These are phyloP conservation scores for Xylariales sp. DNA, from an alignment of 2,329 filamentous ascomycete genomes.

Conservation along the genomic window DNA sequence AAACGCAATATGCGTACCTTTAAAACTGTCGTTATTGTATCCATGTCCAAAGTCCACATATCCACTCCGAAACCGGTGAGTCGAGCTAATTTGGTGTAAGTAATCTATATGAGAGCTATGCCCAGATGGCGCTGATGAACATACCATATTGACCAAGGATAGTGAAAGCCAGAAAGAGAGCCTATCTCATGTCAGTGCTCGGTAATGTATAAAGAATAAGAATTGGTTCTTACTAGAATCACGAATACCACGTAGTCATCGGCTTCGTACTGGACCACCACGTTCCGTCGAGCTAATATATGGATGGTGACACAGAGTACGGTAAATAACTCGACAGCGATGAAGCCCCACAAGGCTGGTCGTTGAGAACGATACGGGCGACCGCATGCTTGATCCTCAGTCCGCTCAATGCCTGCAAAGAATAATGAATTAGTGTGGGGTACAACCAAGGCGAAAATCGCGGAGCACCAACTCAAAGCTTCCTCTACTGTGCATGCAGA, in stretches of 20 bases:
- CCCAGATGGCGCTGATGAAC: too few relatives aligned
- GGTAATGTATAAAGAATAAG: too few relatives aligned
- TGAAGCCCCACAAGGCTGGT: conserved; percentile 24
- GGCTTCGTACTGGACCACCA: conserved; percentile 21
- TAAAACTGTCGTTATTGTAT: conserved; percentile 22
- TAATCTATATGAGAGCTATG: too few relatives aligned
- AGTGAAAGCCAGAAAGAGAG: conserved; percentile 25
- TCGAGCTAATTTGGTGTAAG: too few relatives aligned
- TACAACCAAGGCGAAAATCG: too few relatives aligned
- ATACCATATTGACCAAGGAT: conserved; percentile 26
- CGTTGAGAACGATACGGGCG: conserved; percentile 24
- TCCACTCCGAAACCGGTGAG: conserved; percentile 29
- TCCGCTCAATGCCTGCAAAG: conserved; percentile 21
- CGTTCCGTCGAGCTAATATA: conserved; percentile 30
- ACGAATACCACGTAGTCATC: conserved; percentile 36
- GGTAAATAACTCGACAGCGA: conserved; percentile 31
- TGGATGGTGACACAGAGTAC: conserved; percentile 28
- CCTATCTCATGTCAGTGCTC: too few relatives aligned
- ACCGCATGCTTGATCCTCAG: conserved; percentile 28
- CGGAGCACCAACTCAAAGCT: conserved; percentile 15
- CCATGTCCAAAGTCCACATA: conserved; percentile 28
- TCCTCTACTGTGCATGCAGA: conserved; percentile 19
- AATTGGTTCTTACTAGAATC: conserved; percentile 29
- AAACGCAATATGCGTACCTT: conserved; percentile 15
- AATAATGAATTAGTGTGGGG: too few relatives aligned